A percentile compares a stretch with the other conserved stretches of the same genome.
Evolutionary conservation across 805 yeast species (phyloP).

Genomic region (Komagataella phaffii): DNA sequence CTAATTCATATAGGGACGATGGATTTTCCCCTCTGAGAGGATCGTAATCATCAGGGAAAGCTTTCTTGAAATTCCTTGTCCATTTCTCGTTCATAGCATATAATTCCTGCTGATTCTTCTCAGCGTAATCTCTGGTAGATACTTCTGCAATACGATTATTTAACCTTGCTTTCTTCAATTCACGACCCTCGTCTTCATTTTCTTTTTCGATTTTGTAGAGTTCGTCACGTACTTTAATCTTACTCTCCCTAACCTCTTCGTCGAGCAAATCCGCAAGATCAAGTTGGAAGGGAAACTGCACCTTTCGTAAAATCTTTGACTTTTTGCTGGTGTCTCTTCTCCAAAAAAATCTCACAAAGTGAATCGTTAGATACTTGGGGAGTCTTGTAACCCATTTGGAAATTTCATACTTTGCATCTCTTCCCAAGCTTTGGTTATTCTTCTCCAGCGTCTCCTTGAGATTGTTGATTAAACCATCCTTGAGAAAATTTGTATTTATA

Average conservation of each 20-base stretch:
- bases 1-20: conserved; percentile 73
- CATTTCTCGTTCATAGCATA: conserved; percentile 36
- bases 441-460: conserved; percentile 70
- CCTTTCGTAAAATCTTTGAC: conserved; percentile 88
- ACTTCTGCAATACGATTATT: conserved; percentile 11
- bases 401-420: conserved; percentile 61
- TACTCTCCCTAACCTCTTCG: conserved; percentile 53
- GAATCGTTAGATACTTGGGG: conserved; percentile 81
- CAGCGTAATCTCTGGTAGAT: conserved; percentile 38
- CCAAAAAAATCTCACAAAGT: conserved; percentile 94
- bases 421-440: conserved; percentile 52
- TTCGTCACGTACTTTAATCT: conserved; percentile 63
- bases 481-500: conserved; percentile 72
- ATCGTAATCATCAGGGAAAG: conserved; percentile 32
- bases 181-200: conserved; percentile 57
- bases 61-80: conserved; percentile 26
- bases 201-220: conserved; percentile 66
- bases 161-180: conserved; percentile 48
- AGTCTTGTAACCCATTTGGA: conserved; percentile 50
- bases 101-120: conserved; percentile 36
- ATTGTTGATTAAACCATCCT: conserved; percentile 70
- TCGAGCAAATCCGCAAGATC: conserved; percentile 82
- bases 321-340: conserved; percentile 82
- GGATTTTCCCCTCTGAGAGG: conserved; percentile 64
- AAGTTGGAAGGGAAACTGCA: conserved; percentile 85